Percentiles rank a stretch among this genome's conserved stretches.
Evolutionary conservation across 1,284 basidiomycete genomes (phyloP).

Genomic region (Calocybe gambosa): DNA sequence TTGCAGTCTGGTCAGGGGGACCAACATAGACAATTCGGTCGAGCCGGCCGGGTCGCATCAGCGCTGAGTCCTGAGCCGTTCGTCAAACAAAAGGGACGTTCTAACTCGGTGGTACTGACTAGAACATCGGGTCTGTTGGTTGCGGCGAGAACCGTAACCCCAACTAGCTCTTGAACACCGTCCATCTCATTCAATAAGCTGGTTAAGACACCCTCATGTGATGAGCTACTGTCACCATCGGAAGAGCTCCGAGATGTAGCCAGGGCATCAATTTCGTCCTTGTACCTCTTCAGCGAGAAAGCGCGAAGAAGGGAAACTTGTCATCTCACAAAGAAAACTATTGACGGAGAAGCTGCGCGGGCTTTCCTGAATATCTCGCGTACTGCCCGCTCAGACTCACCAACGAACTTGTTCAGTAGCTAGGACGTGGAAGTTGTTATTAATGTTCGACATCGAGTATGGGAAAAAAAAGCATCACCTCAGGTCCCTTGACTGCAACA

Average conservation of each 20-base stretch:
- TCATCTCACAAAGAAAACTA: constrained; percentile 86
- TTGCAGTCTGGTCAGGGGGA: constrained; percentile 75
- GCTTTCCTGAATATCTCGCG: constrained; percentile 96
- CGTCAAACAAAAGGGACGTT: constrained; percentile 7
- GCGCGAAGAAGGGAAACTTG: neutral
- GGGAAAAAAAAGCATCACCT: constrained; percentile 42
- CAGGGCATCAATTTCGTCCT: constrained; percentile 98
- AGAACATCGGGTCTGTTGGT: constrained; percentile 95
- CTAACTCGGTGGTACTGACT: constrained; percentile 39
- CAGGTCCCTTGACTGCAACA: constrained; percentile 96
- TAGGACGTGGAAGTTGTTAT: constrained; percentile 26
- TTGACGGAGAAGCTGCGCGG: constrained; percentile 87
- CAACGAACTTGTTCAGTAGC: constrained; percentile 96
- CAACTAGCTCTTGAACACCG: constrained; percentile 88
- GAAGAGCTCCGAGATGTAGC: constrained; percentile 71
- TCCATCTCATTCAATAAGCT: constrained; percentile 98
- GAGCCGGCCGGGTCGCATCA: constrained; percentile 94
- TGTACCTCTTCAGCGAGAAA: constrained; percentile 5
- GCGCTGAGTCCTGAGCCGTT: constrained; percentile 72
- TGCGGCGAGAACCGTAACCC: constrained; percentile 92
- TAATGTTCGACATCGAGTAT: neutral
- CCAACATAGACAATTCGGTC: constrained; percentile 95
- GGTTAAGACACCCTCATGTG: constrained; percentile 87
- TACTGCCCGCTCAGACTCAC: constrained; percentile 93
- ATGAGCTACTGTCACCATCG: constrained; percentile 45